A percentile compares a stretch with the other conserved stretches of the same genome.
phyloP scores from a whole-genome alignment of 305 asterid species.

The Rubia occidens region DNA sequence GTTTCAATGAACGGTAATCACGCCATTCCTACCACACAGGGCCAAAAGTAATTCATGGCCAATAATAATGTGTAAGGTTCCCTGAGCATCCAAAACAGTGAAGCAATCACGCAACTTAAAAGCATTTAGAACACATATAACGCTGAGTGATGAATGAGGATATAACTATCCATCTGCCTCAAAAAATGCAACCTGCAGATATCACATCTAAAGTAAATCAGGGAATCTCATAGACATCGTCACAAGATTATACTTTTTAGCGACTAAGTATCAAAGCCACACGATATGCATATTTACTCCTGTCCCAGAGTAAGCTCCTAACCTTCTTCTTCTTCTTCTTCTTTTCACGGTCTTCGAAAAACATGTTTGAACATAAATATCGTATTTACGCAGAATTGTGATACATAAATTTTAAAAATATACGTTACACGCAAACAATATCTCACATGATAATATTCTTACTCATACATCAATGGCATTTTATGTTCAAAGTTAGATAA shows the following conservation, averaged over 20 bases:
- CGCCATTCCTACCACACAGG: background rate
- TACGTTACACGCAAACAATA: background rate
- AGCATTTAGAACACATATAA: background rate
- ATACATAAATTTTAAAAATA: background rate
- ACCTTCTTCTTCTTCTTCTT: too few species aligned
- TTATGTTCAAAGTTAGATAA: background rate
- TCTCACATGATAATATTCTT: background rate
- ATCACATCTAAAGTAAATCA: background rate
- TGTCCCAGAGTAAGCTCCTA: background rate
- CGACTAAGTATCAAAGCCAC: background rate
- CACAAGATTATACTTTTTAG: background rate
- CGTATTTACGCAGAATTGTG: too few species aligned
- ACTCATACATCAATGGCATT: too few species aligned
- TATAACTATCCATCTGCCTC: background rate
- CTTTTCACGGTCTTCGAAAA: too few species aligned
- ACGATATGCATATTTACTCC: background rate
- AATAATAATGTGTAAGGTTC: background rate
- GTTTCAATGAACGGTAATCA: background rate
- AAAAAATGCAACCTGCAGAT: background rate
- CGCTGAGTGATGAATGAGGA: background rate
- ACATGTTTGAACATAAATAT: too few species aligned
- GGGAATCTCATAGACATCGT: background rate
- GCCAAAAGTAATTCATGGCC: background rate
- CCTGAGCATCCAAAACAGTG: constrained; percentile 1
- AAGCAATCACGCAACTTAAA: background rate